These are phyloP conservation scores for Fomitopsis pulvina DNA, from an alignment of 768 basidiomycete genomes.

Conservation along the genomic window DNA sequence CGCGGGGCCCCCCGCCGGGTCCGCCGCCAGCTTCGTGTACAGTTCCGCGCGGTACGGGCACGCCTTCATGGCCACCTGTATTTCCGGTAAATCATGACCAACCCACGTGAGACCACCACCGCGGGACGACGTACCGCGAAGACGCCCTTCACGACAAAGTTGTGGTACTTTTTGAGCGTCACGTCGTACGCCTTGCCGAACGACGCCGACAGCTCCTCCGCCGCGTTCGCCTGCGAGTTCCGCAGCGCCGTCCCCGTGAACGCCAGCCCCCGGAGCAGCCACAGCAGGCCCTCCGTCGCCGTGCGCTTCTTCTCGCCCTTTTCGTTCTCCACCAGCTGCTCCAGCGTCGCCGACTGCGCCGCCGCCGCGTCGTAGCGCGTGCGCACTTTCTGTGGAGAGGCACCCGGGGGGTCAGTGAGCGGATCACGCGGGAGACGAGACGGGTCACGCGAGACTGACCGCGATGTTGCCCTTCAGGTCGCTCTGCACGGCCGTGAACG, in stretches of 20 bases:
- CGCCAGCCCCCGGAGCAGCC: conserved; percentile 85
- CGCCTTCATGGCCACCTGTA: conserved; percentile 61
- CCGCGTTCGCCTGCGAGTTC: conserved; percentile 57
- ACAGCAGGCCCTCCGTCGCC: conserved; percentile 89
- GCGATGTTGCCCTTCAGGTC: conserved; percentile 91
- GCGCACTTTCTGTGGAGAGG: conserved; percentile 77
- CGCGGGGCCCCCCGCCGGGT: conserved; percentile 27
- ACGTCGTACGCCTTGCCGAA: conserved; percentile 79
- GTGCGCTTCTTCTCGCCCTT: conserved; percentile 79
- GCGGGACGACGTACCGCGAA: conserved; percentile 40
- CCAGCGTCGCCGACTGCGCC: conserved; percentile 65
- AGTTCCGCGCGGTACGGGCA: conserved; percentile 56
- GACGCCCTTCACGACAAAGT: conserved; percentile 54
- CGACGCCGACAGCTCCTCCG: conserved; percentile 56
- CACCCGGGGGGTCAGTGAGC: background rate
- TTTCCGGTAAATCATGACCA: background rate
- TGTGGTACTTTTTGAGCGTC: conserved; percentile 83
- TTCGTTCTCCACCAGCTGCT: conserved; percentile 79
- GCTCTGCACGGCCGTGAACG: conserved; percentile 76
- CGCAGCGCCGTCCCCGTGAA: conserved; percentile 86
- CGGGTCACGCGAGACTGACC: conserved; percentile 37
- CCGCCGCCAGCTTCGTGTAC: conserved; percentile 46
- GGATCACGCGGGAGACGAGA: background rate
- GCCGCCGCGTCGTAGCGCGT: conserved; percentile 68
- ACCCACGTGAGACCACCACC: background rate